Base-by-base conservation (phyloP, 2,329 filamentous ascomycete species). In the Ascochyta clinopodiicola region DNA sequence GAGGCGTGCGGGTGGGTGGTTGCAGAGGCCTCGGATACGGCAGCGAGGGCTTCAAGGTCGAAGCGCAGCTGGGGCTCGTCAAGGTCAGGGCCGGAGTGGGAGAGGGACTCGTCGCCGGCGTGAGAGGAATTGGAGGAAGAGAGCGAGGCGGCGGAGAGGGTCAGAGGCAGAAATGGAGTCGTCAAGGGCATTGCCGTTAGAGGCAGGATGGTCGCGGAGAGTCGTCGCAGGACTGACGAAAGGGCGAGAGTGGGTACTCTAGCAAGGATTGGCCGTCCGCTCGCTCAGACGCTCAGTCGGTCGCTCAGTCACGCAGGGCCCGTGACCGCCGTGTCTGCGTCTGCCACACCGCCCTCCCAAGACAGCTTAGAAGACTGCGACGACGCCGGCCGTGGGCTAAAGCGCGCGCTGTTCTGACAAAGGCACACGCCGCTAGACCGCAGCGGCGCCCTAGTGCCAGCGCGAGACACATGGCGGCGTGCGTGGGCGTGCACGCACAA, bases 181-280 rank as follows among this genome's bases (percentile, higher is more conserved):
- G 68, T 69, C 58, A 63, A 69, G 63, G 70, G 69, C 72, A 74
- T 74, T 63, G 66, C 64, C 66, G 62, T 64, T 58, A 57, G 62
- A 67, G 62, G 61, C 61, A 69, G 63, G 68, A 71, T 67, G 56
- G 61, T 69, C 59, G 64, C 67, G 66, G 68, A 70, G 68, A 70
- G 62, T 51, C 50, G 63, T 67, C 62, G 59, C 64, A 64, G 62
- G 65, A 64, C 59, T 64, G 64, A 60, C 58, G 64, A 69, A 69
- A 64, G 66, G 64, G 69, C 63, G 56, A 67, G 63, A 65, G 72
- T 70, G 70, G 70, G 67, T 68, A 72, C 68, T 62, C 65, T 70
- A 67, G 70, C 70, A 68, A 67, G 69, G 69, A 70, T 71, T 59
- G 64, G 55, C 52, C 36, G 36, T 46, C 46, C 8, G 46, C 25